These are phyloP conservation scores for Phytopythium montanum DNA, from an alignment of 352 stramenopile species.

Conservation along the genomic window DNA sequence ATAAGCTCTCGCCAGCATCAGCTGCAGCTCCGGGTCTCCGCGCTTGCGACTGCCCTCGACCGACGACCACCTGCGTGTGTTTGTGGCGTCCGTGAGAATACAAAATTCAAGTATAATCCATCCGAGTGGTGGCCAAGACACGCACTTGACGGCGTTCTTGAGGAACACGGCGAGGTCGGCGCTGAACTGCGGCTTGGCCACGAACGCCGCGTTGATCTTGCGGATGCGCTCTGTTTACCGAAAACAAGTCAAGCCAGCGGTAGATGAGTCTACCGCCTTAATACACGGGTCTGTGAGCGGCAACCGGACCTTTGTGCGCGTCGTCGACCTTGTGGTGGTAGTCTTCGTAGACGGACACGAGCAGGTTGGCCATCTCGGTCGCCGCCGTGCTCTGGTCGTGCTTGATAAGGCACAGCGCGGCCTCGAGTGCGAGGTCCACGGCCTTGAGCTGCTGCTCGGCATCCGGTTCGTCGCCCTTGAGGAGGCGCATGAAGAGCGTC, in stretches of 20 bases:
- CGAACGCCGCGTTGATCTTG: constrained; percentile 58
- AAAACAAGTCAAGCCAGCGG: neutral
- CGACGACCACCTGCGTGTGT: constrained; percentile 49
- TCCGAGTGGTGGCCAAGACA: constrained; percentile 3
- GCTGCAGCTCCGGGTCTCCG: constrained; percentile 71
- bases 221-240: constrained; percentile 35
- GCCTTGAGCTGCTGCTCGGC: constrained; percentile 55
- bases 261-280: neutral
- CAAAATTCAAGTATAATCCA: constrained; percentile 1
- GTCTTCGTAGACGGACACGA: constrained; percentile 70
- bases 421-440: constrained; percentile 58
- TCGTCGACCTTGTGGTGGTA: constrained; percentile 73
- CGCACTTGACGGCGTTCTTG: constrained; percentile 79
- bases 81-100: neutral
- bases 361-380: constrained; percentile 77
- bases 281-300: neutral
- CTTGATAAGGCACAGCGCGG: constrained; percentile 58
- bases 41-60: constrained; percentile 65
- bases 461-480: constrained; percentile 66
- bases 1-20: constrained; percentile 61
- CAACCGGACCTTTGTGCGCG: constrained; percentile 42
- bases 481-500: constrained; percentile 84
- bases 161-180: constrained; percentile 64
- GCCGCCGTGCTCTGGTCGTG: constrained; percentile 75
- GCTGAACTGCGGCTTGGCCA: constrained; percentile 62